A percentile compares a stretch with the other conserved stretches of the same genome.
phyloP scores from a whole-genome alignment of 192 early-diverging fungal genomes.

The Thoreauomyces humboldtii region DNA sequence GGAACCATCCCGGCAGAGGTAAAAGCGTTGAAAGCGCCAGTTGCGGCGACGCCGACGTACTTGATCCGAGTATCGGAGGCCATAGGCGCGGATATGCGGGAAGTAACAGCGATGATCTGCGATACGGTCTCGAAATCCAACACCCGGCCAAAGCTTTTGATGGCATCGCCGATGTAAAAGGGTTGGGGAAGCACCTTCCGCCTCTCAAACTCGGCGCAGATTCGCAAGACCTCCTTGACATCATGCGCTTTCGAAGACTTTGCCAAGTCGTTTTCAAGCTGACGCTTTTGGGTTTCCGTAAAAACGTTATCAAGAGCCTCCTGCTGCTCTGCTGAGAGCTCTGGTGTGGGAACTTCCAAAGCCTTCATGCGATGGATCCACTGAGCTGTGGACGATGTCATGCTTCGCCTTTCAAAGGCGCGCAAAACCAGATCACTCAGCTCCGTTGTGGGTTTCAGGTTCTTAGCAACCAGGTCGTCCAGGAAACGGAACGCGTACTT shows the following conservation, averaged over 20 bases:
- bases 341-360: not conserved
- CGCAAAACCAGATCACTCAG: not conserved
- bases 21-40: not conserved
- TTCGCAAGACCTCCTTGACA: not conserved
- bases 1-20: no score
- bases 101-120: not conserved
- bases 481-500: not conserved
- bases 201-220: no score
- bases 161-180: not conserved
- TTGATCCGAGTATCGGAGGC: not conserved
- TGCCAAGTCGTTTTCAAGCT: no score
- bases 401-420: not conserved
- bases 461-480: not conserved
- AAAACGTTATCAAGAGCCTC: no score
- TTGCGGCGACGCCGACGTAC: not conserved
- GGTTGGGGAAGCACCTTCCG: not conserved
- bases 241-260: no score
- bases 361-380: not conserved
- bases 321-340: not conserved
- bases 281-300: no score
- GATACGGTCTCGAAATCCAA: not conserved
- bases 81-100: not conserved
- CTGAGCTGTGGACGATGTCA: not conserved
- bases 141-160: not conserved
- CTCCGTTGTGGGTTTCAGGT: not conserved